These are phyloP conservation scores for Iberis pinnata DNA, from an alignment of 345 rosid species.

Conservation along the genomic window DNA sequence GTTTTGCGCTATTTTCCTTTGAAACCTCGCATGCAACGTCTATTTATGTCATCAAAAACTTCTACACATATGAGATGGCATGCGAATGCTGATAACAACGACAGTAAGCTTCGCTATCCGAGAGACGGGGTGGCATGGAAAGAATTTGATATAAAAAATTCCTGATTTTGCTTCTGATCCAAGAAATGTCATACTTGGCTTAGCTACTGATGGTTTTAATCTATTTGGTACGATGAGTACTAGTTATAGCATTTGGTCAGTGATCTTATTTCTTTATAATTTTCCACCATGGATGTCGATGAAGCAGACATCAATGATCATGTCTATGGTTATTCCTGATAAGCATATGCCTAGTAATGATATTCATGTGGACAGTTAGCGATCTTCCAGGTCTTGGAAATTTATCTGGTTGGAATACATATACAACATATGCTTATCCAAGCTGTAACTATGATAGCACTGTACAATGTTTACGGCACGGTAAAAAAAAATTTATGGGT, in stretches of 20 bases:
- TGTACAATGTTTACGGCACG: neutral
- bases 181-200: neutral
- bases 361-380: neutral
- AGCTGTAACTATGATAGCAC: neutral
- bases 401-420: neutral
- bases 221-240: neutral
- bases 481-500: neutral
- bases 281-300: neutral
- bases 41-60: neutral
- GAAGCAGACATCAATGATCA: neutral
- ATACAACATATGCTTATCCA: neutral
- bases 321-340: too few relatives aligned
- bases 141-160: neutral
- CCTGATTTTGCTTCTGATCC: neutral
- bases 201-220: neutral
- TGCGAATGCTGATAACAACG: neutral
- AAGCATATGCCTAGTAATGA: neutral
- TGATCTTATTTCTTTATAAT: neutral
- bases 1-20: neutral
- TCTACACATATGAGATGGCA: neutral
- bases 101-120: neutral
- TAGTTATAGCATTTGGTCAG: neutral
- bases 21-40: neutral
- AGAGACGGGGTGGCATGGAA: neutral
- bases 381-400: neutral